Conservation (phyloP, 2,329 filamentous ascomycete species). For the Colletotrichum tamarilloi region DNA sequence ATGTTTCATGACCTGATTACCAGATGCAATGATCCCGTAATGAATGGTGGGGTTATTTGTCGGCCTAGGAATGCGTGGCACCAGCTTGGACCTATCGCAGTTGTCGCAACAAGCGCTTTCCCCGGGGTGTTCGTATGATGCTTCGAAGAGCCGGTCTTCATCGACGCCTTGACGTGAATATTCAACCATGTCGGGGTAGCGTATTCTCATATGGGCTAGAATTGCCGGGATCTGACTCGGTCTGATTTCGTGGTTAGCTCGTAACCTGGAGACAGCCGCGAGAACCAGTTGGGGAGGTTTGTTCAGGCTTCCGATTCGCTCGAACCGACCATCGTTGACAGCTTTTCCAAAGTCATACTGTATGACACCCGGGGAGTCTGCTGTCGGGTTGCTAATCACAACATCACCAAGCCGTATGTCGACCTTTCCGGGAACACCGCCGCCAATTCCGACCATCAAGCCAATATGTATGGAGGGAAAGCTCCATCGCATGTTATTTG, state of each 20-base stretch:
- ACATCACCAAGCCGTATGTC: constrained; percentile 44
- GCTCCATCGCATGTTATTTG: constrained; percentile 33
- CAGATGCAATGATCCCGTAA: constrained; percentile 41
- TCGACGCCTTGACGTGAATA: too few species aligned
- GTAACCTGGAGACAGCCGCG: background rate
- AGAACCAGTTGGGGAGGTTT: background rate
- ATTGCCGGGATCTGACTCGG: too few species aligned
- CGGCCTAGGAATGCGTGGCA: background rate
- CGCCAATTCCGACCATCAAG: constrained; percentile 44
- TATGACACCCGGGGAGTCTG: constrained; percentile 34
- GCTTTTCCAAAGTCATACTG: constrained; percentile 42
- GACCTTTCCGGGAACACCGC: constrained; percentile 30
- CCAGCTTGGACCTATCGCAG: background rate
- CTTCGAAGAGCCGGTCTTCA: too few species aligned
- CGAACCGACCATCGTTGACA: background rate
- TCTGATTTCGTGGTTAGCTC: background rate
- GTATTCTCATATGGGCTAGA: too few species aligned
- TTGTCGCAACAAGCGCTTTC: background rate
- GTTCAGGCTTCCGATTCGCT: background rate
- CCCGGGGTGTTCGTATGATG: too few species aligned
- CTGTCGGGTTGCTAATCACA: constrained; percentile 39
- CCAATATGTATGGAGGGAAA: constrained; percentile 27
- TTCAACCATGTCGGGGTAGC: too few species aligned
- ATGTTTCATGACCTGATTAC: constrained; percentile 47
- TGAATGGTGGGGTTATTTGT: constrained; percentile 14